Percentiles rank a stretch among this genome's conserved stretches.
phyloP scores from a whole-genome alignment of 306 rosid genomes.

The Macrotyloma uniflorum region DNA sequence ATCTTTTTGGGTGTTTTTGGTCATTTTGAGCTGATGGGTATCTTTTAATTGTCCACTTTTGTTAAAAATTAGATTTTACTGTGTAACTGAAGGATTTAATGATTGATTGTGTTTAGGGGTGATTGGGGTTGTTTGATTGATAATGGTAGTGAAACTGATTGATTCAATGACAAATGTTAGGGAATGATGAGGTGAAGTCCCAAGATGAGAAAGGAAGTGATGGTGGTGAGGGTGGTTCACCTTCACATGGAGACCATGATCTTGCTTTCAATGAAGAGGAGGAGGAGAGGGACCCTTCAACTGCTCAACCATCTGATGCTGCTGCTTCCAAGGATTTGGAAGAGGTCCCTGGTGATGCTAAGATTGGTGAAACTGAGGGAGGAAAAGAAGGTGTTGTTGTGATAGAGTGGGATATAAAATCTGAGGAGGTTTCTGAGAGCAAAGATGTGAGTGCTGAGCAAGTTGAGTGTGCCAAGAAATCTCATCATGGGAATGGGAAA shows the following conservation, averaged over 20 bases:
- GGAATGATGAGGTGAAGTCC: constrained; percentile 60
- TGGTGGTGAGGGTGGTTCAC: constrained; percentile 60
- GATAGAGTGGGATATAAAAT: constrained; percentile 52
- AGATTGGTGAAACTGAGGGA: constrained; percentile 32
- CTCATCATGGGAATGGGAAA: constrained; percentile 40
- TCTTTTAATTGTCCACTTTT: constrained; percentile 3
- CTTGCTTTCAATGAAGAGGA: constrained; percentile 43
- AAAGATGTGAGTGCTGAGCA: constrained; percentile 36
- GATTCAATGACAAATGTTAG: constrained; percentile 49
- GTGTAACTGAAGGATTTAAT: neutral
- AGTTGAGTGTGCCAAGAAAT: constrained; percentile 43
- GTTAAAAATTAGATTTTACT: neutral
- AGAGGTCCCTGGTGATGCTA: constrained; percentile 36
- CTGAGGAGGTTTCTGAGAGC: constrained; percentile 47
- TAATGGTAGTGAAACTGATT: constrained; percentile 31
- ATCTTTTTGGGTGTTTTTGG: neutral
- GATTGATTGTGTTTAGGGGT: constrained; percentile 4
- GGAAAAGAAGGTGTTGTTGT: constrained; percentile 38
- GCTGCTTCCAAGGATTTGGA: constrained; percentile 40
- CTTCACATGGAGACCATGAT: constrained; percentile 46
- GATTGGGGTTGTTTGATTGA: constrained; percentile 25
- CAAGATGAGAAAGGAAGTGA: constrained; percentile 73
- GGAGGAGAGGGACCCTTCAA: constrained; percentile 43
- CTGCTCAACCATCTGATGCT: constrained; percentile 35
- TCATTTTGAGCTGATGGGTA: constrained; percentile 29